A percentile compares a stretch with the other conserved stretches of the same genome.
Evolutionary conservation across 1,284 basidiomycete genomes (phyloP).

Genomic region (Ceratobasidium sp.): DNA sequence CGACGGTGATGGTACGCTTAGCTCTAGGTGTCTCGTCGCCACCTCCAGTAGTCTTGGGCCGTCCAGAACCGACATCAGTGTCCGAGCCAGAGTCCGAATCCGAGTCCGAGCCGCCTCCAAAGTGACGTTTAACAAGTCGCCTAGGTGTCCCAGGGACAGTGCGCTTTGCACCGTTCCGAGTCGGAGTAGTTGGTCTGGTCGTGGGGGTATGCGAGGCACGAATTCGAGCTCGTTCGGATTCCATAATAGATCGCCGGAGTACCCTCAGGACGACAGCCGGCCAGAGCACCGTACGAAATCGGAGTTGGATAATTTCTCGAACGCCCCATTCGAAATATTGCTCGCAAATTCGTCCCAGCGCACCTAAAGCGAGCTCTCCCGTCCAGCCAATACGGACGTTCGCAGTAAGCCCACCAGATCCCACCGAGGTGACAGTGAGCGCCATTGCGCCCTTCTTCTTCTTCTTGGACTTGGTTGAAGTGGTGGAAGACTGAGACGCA

Average conservation of each 20-base stretch:
- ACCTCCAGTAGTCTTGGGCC: neutral
- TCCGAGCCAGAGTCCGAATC: conserved; percentile 38
- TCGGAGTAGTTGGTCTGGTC: conserved; percentile 58
- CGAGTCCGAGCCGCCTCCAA: conserved; percentile 30
- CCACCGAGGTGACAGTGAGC: conserved; percentile 35
- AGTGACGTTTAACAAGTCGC: conserved; percentile 60
- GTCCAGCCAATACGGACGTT: conserved; percentile 48
- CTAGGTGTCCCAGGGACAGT: conserved; percentile 41
- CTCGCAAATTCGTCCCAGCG: conserved; percentile 83
- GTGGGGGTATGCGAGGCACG: conserved; percentile 19
- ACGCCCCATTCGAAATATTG: conserved; percentile 92
- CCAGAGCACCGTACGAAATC: conserved; percentile 84
- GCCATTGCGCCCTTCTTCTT: conserved; percentile 22
- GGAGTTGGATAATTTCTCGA: conserved; percentile 79
- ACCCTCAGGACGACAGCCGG: conserved; percentile 74
- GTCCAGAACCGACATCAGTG: neutral
- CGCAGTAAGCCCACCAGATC: conserved; percentile 31
- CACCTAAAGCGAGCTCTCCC: conserved; percentile 77
- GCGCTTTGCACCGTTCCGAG: conserved; percentile 55
- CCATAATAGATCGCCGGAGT: conserved; percentile 69
- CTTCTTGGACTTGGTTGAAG: conserved; percentile 13
- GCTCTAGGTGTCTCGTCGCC: conserved; percentile 61
- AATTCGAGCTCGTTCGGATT: conserved; percentile 57
- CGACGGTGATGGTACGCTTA: conserved; percentile 69
- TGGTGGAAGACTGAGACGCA: conserved; percentile 36